Base-by-base conservation (phyloP, 495 filamentous ascomycete species). In the Neurospora tetraspora region DNA sequence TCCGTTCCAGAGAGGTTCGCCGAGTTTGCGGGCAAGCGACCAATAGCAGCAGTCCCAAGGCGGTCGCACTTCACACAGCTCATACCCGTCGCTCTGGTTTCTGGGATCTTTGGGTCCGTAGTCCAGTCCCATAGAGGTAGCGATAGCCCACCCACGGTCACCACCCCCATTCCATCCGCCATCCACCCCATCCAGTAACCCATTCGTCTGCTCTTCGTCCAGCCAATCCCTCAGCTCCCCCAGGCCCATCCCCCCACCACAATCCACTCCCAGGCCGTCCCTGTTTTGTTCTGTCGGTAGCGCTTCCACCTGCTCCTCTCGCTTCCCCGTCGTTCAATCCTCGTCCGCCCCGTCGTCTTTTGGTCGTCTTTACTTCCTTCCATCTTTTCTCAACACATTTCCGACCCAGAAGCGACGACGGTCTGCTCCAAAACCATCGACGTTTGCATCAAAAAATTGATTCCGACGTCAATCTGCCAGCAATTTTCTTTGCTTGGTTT, bases 31-130 rank as follows among this genome's bases (percentile, higher is more conserved):
- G 39, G 36, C 73, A 47, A 71, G 68, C 70, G 36, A 73, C 77
- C 77, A 80, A 79, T 79, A 75, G 71, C 76, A 76, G 69, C 73
- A 70, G 74, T 71, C 74, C 71, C 78, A 73, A 74, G 47, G 20
- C 12, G 23, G 47, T 59, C 47, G 45, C n/a, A n/a, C n/a, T 65
- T 75, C 69, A 74, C 47, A 61, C 47, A 61, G 53, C 53, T 61
- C 71, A 40, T 71, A 73, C 77, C 78, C 78, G 74, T 78, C 77
- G 71, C 73, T 79, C 73, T 78, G 78, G 78, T 80, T 78, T 78
- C 77, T 79, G 77, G 78, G 74, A 80, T 70, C 74, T 39, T 74
- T 75, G 72, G 75, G 73, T 74, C 70, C 20, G 47, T 71, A 70
- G 68, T 74, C 43, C 71, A 70, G 68, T 74, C 43, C 71, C 68